Evolutionary conservation across 1,139 yeast genomes (phyloP).

Genomic region (Candida neerlandica): DNA sequence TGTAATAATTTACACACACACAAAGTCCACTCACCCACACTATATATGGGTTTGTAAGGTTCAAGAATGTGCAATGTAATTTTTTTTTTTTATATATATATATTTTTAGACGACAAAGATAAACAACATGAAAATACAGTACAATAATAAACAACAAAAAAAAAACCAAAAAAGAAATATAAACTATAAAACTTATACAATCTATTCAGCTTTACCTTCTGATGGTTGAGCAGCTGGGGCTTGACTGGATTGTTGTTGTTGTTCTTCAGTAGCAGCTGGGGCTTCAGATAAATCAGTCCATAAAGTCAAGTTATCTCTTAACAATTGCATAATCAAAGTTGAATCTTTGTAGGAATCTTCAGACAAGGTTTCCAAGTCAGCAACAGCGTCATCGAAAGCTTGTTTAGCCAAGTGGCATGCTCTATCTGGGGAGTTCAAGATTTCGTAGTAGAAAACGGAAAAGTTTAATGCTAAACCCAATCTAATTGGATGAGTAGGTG

Average conservation of each 20-base stretch:
- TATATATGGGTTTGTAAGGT: background rate
- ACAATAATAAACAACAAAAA: constrained; percentile 8
- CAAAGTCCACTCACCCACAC: background rate
- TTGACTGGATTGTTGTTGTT: constrained; percentile 21
- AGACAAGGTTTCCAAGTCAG: constrained; percentile 94
- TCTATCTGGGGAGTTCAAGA: constrained; percentile 95
- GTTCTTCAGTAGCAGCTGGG: constrained; percentile 62
- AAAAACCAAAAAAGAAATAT: constrained; percentile 19
- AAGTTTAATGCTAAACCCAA: constrained; percentile 97
- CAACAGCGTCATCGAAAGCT: constrained; percentile 98
- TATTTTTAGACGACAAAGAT: constrained; percentile 3
- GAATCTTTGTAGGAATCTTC: constrained; percentile 99
- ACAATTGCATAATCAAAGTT: constrained; percentile 96
- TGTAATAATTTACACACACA: background rate
- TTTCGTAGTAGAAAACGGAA: constrained; percentile 97
- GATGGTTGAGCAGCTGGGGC: constrained; percentile 24
- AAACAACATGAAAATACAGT: constrained; percentile 5
- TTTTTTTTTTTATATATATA: background rate
- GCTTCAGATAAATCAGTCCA: constrained; percentile 98
- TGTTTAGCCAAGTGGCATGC: constrained; percentile 99
- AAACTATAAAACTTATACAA: constrained; percentile 19
- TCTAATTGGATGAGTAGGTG: constrained; percentile 99
- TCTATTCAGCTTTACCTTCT: constrained; percentile 39
- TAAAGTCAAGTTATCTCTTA: constrained; percentile 96
- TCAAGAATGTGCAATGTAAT: background rate